A percentile compares a stretch with the other conserved stretches of the same genome.
These are phyloP conservation scores for Mortierella sp. DNA, from an alignment of 371 early-diverging fungal genomes.

Conservation along the genomic window DNA sequence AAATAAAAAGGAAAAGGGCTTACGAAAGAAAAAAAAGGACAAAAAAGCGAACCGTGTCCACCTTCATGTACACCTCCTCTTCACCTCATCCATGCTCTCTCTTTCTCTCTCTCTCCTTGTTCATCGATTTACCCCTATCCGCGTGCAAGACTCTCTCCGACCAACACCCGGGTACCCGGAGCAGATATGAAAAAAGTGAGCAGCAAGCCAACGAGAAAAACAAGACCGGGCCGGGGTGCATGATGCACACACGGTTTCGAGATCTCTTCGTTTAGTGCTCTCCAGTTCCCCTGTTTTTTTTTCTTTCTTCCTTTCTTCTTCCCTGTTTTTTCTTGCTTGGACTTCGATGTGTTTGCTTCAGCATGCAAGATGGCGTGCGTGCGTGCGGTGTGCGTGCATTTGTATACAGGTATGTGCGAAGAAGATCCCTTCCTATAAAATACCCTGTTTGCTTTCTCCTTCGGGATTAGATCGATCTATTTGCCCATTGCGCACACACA, in stretches of 20 bases:
- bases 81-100: not conserved
- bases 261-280: not conserved
- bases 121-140: not conserved
- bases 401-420: too few relatives aligned
- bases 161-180: constrained; percentile 5
- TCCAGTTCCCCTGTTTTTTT: constrained; percentile 1
- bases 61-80: not conserved
- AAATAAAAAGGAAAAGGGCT: not conserved
- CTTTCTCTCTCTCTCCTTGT: not conserved
- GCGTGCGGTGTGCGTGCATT: not conserved
- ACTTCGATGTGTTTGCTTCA: not conserved
- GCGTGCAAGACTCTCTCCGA: not conserved
- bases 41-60: constrained; percentile 1
- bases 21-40: not conserved
- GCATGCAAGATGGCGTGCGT: too few relatives aligned
- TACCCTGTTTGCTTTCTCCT: not conserved
- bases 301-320: not conserved
- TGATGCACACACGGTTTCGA: not conserved
- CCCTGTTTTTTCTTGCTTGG: not conserved
- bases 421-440: not conserved
- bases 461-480: not conserved
- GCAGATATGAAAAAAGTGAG: not conserved
- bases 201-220: not conserved
- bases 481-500: not conserved
- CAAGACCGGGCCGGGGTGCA: constrained; percentile 8